Conservation (phyloP, 805 yeast genomes). For the Zygosaccharomyces bailii region DNA sequence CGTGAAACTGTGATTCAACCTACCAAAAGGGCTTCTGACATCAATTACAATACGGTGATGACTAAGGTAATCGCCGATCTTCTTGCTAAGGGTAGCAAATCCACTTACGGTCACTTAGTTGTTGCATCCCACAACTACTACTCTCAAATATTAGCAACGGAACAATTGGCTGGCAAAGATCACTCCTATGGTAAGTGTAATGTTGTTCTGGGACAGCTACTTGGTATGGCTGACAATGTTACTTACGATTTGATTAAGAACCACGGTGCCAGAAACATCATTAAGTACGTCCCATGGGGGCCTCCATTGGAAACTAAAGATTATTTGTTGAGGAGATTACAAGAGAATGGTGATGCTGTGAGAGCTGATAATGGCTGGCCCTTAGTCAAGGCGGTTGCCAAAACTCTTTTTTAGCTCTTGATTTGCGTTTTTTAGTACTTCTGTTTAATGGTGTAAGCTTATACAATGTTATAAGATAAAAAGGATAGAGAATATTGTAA, state of each 20-base stretch:
- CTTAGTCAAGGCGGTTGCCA: slow-evolving; percentile 52
- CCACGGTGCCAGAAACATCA: slow-evolving; percentile 66
- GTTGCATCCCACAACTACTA: slow-evolving; percentile 87
- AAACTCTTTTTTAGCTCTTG: slow-evolving; percentile 29
- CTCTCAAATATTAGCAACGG: slow-evolving; percentile 71
- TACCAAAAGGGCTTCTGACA: slow-evolving; percentile 78
- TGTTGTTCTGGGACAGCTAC: slow-evolving; percentile 81
- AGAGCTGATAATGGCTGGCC: slow-evolving; percentile 80
- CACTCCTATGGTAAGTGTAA: slow-evolving; percentile 59
- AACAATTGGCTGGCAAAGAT: slow-evolving; percentile 42
- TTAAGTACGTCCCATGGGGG: slow-evolving; percentile 98
- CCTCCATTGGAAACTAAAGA: slow-evolving; percentile 93
- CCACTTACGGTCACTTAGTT: slow-evolving; percentile 70
- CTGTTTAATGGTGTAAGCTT: background rate
- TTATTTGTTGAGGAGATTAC: slow-evolving; percentile 81
- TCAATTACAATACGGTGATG: slow-evolving; percentile 69
- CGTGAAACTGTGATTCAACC: slow-evolving; percentile 64
- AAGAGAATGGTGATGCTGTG: slow-evolving; percentile 95
- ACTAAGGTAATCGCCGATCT: slow-evolving; percentile 58
- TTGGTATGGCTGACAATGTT: slow-evolving; percentile 94
- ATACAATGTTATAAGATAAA: background rate
- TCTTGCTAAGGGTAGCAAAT: slow-evolving; percentile 41
- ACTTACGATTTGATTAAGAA: slow-evolving; percentile 68
- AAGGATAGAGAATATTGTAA: background rate
- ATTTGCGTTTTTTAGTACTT: background rate